Percentiles rank a stretch among this genome's conserved stretches.
These are phyloP conservation scores for Neurospora sp. DNA, from an alignment of 495 filamentous ascomycete species.

Conservation along the genomic window DNA sequence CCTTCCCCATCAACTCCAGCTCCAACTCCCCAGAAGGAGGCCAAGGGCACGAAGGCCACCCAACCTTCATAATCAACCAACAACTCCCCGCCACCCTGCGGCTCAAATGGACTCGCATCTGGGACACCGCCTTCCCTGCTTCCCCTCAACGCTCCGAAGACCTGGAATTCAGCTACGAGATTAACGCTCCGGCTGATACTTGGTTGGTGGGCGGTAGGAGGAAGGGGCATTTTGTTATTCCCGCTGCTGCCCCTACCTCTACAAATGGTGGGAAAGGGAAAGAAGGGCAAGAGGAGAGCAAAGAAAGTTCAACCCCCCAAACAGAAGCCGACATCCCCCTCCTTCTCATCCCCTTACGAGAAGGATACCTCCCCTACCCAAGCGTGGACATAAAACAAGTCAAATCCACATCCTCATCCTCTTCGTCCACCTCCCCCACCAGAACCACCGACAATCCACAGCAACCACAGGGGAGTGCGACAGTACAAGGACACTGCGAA, in stretches of 20 bases:
- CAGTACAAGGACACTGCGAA: slow-evolving; percentile 47
- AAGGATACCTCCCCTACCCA: slow-evolving; percentile 69
- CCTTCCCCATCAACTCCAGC: slow-evolving; percentile 18
- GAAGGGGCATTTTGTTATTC: slow-evolving; percentile 64
- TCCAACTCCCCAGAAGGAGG: slow-evolving; percentile 3
- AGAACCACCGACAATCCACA: not conserved
- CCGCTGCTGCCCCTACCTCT: slow-evolving; percentile 4
- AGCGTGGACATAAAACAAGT: slow-evolving; percentile 63
- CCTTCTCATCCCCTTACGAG: slow-evolving; percentile 66
- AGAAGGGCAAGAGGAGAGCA: slow-evolving; percentile 2
- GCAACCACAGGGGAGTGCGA: not conserved
- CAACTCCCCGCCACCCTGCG: slow-evolving; percentile 59
- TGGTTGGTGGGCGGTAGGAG: slow-evolving; percentile 82
- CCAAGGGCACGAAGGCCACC: slow-evolving; percentile 15
- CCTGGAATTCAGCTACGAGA: slow-evolving; percentile 74
- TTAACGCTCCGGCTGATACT: slow-evolving; percentile 61
- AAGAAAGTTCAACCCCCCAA: slow-evolving; percentile 30
- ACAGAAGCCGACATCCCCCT: slow-evolving; percentile 47
- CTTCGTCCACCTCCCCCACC: not conserved
- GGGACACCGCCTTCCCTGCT: slow-evolving; percentile 46
- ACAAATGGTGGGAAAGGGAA: not conserved
- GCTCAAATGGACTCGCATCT: slow-evolving; percentile 68
- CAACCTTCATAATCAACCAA: slow-evolving; percentile 53
- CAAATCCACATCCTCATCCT: slow-evolving; percentile 1
- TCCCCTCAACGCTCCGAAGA: slow-evolving; percentile 30